Percentiles rank a stretch among this genome's conserved stretches.
phyloP scores from a whole-genome alignment of 176 grass and related monocot genomes.

The Canna indica region DNA sequence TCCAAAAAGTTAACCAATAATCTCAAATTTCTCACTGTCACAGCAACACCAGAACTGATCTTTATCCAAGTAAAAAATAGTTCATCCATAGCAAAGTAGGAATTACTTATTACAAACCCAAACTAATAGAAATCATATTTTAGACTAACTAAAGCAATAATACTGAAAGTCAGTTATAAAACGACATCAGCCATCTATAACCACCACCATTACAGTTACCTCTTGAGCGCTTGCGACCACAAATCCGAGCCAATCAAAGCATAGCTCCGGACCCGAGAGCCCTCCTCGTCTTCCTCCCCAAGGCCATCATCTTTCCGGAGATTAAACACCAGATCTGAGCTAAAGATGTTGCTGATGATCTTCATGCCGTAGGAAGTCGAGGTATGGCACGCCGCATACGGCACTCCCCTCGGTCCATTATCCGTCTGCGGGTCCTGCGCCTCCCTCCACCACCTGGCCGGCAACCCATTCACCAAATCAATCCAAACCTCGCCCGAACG shows the following conservation, averaged over 20 bases:
- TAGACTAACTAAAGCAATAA: not conserved
- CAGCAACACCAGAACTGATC: not conserved
- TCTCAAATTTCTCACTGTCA: not conserved
- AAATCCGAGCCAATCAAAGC: conserved; percentile 50
- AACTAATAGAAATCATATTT: not conserved
- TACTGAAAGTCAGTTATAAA: not conserved
- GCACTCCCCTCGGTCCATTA: conserved; percentile 27
- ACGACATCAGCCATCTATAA: not conserved
- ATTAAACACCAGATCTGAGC: conserved; percentile 60
- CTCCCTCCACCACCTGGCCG: conserved; percentile 52
- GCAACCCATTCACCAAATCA: not conserved
- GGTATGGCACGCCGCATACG: conserved; percentile 40
- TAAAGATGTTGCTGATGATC: conserved; percentile 57
- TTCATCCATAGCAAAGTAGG: too few species aligned
- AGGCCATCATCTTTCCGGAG: conserved; percentile 41
- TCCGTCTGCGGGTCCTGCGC: conserved; percentile 23
- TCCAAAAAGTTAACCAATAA: not conserved
- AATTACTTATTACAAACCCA: not conserved
- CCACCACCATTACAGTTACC: conserved; percentile 16
- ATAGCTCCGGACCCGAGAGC: conserved; percentile 28
- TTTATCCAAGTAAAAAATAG: not conserved
- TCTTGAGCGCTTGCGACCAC: conserved; percentile 36
- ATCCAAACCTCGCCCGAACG: not conserved
- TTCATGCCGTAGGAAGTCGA: conserved; percentile 50
- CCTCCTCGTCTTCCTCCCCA: conserved; percentile 3